phyloP scores from a whole-genome alignment of 2,329 filamentous ascomycete genomes.

The Microcyclosporella mali region DNA sequence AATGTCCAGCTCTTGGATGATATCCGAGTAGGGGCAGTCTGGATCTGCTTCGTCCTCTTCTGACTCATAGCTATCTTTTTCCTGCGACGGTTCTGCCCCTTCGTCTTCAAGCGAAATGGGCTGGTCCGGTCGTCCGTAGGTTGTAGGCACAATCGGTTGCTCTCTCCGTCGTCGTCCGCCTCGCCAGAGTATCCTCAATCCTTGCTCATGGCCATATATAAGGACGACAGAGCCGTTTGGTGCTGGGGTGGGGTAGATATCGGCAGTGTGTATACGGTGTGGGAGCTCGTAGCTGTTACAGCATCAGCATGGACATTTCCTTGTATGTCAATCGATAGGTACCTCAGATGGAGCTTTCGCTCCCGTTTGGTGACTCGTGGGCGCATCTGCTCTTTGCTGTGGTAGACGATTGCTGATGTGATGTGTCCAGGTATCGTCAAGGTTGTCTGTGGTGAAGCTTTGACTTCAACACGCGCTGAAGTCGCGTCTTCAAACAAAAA shows the following conservation, averaged over 20 bases:
- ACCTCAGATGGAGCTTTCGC: constrained; percentile 31
- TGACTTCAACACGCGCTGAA: constrained; percentile 7
- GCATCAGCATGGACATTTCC: not conserved
- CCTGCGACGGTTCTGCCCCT: constrained; percentile 41
- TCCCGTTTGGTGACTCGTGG: constrained; percentile 27
- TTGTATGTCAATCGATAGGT: not conserved
- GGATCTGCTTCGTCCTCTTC: constrained; percentile 55
- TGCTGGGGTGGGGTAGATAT: constrained; percentile 52
- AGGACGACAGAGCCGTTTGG: constrained; percentile 58
- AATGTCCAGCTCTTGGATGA: constrained; percentile 52
- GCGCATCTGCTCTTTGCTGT: constrained; percentile 8
- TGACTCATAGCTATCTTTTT: constrained; percentile 43
- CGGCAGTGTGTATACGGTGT: constrained; percentile 51
- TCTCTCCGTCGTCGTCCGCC: constrained; percentile 41
- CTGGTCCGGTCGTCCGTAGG: constrained; percentile 32
- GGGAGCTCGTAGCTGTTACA: constrained; percentile 52
- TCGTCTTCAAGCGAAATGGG: constrained; percentile 54
- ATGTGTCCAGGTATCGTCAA: constrained; percentile 4
- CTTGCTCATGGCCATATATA: constrained; percentile 54
- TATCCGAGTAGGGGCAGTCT: constrained; percentile 47
- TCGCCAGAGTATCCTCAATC: constrained; percentile 55
- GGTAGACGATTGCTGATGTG: constrained; percentile 2
- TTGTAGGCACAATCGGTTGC: constrained; percentile 4
- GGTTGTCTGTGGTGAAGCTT: constrained; percentile 2
- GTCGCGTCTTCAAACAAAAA: constrained; percentile 9